phyloP scores from a whole-genome alignment of 257 asterid species.

The Nicotiana tabacum region DNA sequence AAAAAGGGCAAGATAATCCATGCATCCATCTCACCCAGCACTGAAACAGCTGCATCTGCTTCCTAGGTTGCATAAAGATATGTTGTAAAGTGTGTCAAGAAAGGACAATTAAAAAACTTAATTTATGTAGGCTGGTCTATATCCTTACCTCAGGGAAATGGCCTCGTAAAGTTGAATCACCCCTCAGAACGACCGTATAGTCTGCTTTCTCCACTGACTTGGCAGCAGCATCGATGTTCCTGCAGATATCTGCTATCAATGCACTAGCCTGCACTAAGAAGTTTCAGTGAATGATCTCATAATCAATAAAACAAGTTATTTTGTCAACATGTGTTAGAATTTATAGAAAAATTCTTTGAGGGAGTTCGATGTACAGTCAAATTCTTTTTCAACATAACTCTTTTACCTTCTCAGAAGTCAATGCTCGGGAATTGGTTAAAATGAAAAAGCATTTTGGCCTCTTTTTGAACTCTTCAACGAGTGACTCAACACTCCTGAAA shows the following conservation, averaged over 20 bases:
- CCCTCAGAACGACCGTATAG: constrained; percentile 89
- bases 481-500: constrained; percentile 80
- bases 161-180: constrained; percentile 95
- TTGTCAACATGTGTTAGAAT: neutral
- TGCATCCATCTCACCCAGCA: constrained; percentile 88
- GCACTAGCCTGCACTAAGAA: constrained; percentile 56
- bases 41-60: constrained; percentile 89
- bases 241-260: constrained; percentile 71
- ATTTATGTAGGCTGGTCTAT: neutral
- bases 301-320: constrained; percentile 6
- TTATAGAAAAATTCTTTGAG: neutral
- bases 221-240: constrained; percentile 70
- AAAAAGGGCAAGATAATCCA: constrained; percentile 97
- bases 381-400: neutral
- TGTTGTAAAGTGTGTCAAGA: constrained; percentile 20
- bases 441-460: constrained; percentile 85
- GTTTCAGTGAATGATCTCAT: constrained; percentile 9
- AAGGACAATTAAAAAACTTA: constrained; percentile 1
- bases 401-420: constrained; percentile 76
- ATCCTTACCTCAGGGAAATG: constrained; percentile 95
- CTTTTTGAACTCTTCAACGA: constrained; percentile 61
- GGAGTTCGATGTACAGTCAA: constrained; percentile 4
- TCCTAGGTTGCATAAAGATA: constrained; percentile 49
- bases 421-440: constrained; percentile 86
- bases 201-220: constrained; percentile 48